phyloP scores from a whole-genome alignment of 441 rosid species.

The Pelargonium myrrhifolium region DNA sequence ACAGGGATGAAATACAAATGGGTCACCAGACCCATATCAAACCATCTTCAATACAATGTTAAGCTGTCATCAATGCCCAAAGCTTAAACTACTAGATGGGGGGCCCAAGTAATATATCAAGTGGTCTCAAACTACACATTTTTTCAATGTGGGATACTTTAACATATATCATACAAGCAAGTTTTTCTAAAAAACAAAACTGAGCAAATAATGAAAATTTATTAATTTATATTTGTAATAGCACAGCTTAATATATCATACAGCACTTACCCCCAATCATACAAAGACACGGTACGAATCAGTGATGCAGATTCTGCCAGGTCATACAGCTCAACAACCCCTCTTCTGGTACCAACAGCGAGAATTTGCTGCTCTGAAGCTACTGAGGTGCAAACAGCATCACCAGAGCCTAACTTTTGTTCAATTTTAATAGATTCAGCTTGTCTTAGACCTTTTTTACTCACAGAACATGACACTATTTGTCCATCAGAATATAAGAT shows the following conservation, averaged over 20 bases:
- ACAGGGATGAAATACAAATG: no score
- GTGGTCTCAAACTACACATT: no score
- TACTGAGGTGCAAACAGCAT: constrained; percentile 73
- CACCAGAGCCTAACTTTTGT: constrained; percentile 61
- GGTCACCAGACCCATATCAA: no score
- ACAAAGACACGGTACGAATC: constrained; percentile 76
- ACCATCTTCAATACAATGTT: no score
- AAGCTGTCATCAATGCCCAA: no score
- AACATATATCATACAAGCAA: background rate
- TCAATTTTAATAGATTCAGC: constrained; percentile 66
- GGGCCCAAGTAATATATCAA: no score
- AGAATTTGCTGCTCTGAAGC: constrained; percentile 90
- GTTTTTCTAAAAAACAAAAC: background rate
- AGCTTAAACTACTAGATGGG: no score
- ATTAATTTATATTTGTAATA: constrained; percentile 13
- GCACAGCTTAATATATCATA: constrained; percentile 15
- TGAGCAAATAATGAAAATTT: constrained; percentile 3
- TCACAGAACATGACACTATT: constrained; percentile 65
- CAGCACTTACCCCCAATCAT: constrained; percentile 86
- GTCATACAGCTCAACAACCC: constrained; percentile 81
- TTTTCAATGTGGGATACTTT: no score
- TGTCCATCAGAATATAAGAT: constrained; percentile 72
- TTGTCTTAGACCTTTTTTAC: constrained; percentile 79
- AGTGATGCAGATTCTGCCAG: constrained; percentile 59
- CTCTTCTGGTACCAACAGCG: constrained; percentile 94